These are phyloP conservation scores for Coniella vitis DNA, from an alignment of 2,329 filamentous ascomycete genomes.

Conservation along the genomic window DNA sequence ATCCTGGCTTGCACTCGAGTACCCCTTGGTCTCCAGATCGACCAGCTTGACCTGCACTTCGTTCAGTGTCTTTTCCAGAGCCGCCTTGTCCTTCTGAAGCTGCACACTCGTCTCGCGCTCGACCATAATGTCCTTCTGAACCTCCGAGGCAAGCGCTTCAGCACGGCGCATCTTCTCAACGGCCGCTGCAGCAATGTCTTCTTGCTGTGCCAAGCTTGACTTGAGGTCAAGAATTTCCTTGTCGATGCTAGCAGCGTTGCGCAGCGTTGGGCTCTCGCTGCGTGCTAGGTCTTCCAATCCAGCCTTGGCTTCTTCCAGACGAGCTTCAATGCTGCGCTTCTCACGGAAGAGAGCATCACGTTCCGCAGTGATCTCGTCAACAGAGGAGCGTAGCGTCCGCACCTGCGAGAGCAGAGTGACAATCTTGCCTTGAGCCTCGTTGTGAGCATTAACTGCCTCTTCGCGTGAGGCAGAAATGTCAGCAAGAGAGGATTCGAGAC, in stretches of 20 bases:
- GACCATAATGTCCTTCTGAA: constrained; percentile 83
- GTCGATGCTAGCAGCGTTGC: constrained; percentile 83
- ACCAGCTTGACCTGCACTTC: constrained; percentile 86
- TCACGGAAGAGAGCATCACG: constrained; percentile 79
- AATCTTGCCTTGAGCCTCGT: constrained; percentile 89
- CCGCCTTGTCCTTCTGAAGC: constrained; percentile 83
- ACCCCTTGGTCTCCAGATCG: constrained; percentile 94
- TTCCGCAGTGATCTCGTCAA: constrained; percentile 81
- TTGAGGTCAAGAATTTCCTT: constrained; percentile 86
- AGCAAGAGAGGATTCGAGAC: constrained; percentile 81
- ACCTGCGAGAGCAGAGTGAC: constrained; percentile 88
- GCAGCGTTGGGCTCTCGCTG: constrained; percentile 79
- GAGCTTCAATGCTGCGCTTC: constrained; percentile 80
- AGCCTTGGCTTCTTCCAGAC: constrained; percentile 79
- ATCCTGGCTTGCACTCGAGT: constrained; percentile 88
- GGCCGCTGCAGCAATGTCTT: constrained; percentile 85
- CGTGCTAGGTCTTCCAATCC: constrained; percentile 82
- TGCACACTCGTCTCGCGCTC: constrained; percentile 78
- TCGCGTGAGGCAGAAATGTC: constrained; percentile 88
- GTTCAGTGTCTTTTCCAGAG: constrained; percentile 81
- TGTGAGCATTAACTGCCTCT: constrained; percentile 87
- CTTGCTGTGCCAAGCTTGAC: constrained; percentile 80
- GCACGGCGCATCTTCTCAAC: constrained; percentile 96
- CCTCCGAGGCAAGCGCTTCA: constrained; percentile 77
- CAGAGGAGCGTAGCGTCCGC: constrained; percentile 69